Conservation (phyloP, 169 alveolate genomes). For the Cryptosporidium felis region DNA sequence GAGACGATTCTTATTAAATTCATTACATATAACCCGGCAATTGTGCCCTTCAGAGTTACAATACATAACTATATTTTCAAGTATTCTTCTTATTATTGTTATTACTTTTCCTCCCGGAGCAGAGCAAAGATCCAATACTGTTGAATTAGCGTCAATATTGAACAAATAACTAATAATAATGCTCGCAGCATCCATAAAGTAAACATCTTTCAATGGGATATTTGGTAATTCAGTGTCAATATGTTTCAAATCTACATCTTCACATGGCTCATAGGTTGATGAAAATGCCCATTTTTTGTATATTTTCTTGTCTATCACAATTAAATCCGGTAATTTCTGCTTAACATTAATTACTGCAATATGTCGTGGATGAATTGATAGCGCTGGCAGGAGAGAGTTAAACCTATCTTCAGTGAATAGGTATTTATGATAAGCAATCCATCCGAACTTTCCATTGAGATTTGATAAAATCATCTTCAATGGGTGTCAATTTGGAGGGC, state of each 20-base stretch:
- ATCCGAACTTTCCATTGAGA: conserved; percentile 42
- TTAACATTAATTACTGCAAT: conserved; percentile 19
- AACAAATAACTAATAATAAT: conserved; percentile 16
- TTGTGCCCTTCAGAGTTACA: conserved; percentile 66
- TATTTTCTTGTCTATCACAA: neutral
- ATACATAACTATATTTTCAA: conserved; percentile 42
- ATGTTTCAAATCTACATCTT: neutral
- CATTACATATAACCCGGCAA: conserved; percentile 77
- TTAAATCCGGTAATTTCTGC: neutral
- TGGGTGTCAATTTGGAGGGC: too few species aligned
- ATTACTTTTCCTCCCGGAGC: conserved; percentile 88
- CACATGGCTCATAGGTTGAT: neutral
- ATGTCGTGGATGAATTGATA: conserved; percentile 2
- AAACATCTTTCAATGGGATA: conserved; percentile 1
- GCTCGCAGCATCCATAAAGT: conserved; percentile 71
- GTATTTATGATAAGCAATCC: conserved; percentile 44
- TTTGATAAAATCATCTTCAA: neutral
- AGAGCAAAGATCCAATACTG: conserved; percentile 86
- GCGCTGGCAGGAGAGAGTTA: conserved; percentile 13
- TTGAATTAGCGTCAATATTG: conserved; percentile 67
- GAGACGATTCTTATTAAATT: conserved; percentile 72
- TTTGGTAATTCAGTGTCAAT: neutral
- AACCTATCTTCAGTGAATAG: conserved; percentile 10
- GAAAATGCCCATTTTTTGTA: conserved; percentile 54
- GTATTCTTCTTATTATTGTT: conserved; percentile 74